These are phyloP conservation scores for Xylaria cubensis DNA, from an alignment of 495 filamentous ascomycete genomes.

Conservation along the genomic window DNA sequence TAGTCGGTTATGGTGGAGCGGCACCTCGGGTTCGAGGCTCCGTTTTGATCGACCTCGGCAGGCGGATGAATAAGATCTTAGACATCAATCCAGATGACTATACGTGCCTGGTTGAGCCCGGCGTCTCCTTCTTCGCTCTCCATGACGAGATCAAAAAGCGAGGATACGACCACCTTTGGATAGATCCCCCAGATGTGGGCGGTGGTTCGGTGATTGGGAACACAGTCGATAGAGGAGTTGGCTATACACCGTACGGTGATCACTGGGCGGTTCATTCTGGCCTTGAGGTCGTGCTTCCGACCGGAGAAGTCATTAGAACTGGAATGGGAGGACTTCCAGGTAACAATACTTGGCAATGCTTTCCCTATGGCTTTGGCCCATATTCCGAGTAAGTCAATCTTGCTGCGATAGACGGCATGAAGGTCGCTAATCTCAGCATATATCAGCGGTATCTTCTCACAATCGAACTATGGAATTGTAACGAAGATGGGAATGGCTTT, in stretches of 20 bases:
- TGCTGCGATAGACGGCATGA: neutral
- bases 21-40: slow-evolving; percentile 58
- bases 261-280: slow-evolving; percentile 52
- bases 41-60: slow-evolving; percentile 60
- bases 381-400: slow-evolving; percentile 58
- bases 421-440: neutral
- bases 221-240: slow-evolving; percentile 57
- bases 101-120: slow-evolving; percentile 59
- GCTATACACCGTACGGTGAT: slow-evolving; percentile 54
- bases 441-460: slow-evolving; percentile 58
- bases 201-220: slow-evolving; percentile 60
- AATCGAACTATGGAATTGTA: slow-evolving; percentile 61
- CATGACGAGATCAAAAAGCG: slow-evolving; percentile 51
- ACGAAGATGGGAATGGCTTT: slow-evolving; percentile 59
- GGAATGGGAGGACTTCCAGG: slow-evolving; percentile 61
- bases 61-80: slow-evolving; percentile 59
- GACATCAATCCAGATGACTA: slow-evolving; percentile 58
- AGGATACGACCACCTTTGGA: slow-evolving; percentile 39
- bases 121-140: slow-evolving; percentile 57
- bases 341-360: slow-evolving; percentile 54
- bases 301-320: slow-evolving; percentile 59
- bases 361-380: slow-evolving; percentile 60
- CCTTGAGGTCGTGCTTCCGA: slow-evolving; percentile 61
- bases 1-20: slow-evolving; percentile 61
- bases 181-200: slow-evolving; percentile 54